phyloP scores from a whole-genome alignment of 1,139 yeast genomes.

The Blastobotrys capitulatus region DNA sequence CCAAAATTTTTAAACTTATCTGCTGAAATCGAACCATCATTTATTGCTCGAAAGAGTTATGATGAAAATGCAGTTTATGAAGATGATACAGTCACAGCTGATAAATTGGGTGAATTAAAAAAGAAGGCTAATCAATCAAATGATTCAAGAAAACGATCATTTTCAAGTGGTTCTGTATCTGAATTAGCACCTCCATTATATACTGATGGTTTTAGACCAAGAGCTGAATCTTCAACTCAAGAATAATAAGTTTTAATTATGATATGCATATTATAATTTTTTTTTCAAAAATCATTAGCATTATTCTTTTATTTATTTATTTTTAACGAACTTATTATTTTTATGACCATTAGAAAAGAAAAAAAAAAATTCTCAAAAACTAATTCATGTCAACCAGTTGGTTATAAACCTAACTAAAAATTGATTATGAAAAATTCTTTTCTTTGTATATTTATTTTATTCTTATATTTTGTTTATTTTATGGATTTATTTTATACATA shows the following conservation, averaged over 20 bases:
- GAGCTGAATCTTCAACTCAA: constrained; percentile 15
- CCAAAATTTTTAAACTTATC: constrained; percentile 19
- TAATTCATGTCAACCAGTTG: too few relatives aligned
- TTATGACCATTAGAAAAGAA: too few relatives aligned
- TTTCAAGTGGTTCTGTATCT: constrained; percentile 18
- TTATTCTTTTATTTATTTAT: too few relatives aligned
- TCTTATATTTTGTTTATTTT: too few relatives aligned
- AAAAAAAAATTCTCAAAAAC: too few relatives aligned
- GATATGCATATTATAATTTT: too few relatives aligned
- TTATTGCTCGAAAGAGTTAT: constrained; percentile 12
- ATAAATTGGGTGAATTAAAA: constrained; percentile 3
- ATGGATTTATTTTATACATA: too few relatives aligned
- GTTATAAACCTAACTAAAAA: too few relatives aligned
- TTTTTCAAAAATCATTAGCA: too few relatives aligned
- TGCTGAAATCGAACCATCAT: constrained; percentile 20
- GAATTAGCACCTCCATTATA: constrained; percentile 21
- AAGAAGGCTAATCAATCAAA: background rate
- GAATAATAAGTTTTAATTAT: background rate
- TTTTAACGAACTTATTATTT: too few relatives aligned
- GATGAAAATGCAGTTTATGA: constrained; percentile 16
- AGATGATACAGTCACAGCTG: constrained; percentile 13
- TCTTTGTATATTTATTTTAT: too few relatives aligned
- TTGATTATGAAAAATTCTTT: too few relatives aligned
- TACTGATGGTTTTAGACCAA: constrained; percentile 21
- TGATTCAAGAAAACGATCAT: constrained; percentile 14